Conservation (phyloP, 2,329 filamentous ascomycete species). For the Fusarium guadeloupense region DNA sequence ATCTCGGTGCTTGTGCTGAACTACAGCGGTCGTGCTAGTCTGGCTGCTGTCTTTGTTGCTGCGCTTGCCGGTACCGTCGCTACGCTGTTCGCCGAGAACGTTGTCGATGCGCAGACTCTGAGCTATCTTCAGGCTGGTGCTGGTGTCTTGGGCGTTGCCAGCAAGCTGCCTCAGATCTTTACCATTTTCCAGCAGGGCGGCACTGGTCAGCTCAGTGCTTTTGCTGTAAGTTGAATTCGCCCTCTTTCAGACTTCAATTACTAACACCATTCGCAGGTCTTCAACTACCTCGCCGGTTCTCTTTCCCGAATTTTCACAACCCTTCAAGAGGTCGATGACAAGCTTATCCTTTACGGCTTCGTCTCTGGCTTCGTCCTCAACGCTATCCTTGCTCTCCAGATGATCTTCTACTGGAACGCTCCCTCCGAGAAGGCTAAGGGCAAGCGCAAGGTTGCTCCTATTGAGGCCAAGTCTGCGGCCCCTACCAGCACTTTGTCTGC, state of each 20-base stretch:
- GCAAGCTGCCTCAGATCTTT: constrained; percentile 92
- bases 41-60: constrained; percentile 81
- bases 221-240: constrained; percentile 73
- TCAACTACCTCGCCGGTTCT: constrained; percentile 96
- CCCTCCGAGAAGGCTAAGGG: constrained; percentile 59
- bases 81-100: constrained; percentile 72
- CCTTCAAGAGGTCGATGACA: constrained; percentile 95
- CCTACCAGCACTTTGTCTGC: constrained; percentile 28
- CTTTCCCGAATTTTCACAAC: constrained; percentile 97
- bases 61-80: constrained; percentile 75
- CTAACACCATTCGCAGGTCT: constrained; percentile 69
- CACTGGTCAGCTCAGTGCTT: constrained; percentile 95
- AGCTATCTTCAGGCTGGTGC: constrained; percentile 84
- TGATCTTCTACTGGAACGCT: constrained; percentile 96
- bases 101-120: constrained; percentile 74
- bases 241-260: rapidly evolving
- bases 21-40: constrained; percentile 74
- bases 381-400: constrained; percentile 83
- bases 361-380: constrained; percentile 92
- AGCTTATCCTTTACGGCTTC: constrained; percentile 94
- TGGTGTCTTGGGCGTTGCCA: constrained; percentile 82
- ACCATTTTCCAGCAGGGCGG: constrained; percentile 86
- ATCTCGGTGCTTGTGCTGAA: constrained; percentile 88
- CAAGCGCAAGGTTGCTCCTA: constrained; percentile 51
- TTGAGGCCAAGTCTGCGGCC: constrained; percentile 43